These are phyloP conservation scores for Entomortierella lignicola DNA, from an alignment of 192 early-diverging fungal species.

Conservation along the genomic window DNA sequence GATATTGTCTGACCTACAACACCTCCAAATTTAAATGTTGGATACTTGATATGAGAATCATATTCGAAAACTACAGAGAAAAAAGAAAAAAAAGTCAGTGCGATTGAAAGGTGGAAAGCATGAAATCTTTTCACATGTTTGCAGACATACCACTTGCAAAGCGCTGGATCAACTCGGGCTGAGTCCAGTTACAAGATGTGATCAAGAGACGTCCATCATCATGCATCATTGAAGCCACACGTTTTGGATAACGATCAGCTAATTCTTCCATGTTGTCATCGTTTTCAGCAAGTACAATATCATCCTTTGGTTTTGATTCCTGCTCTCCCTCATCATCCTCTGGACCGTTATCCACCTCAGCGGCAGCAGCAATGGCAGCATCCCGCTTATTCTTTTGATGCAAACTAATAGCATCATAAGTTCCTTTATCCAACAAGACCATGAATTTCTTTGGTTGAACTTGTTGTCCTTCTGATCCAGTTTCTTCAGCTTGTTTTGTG, in stretches of 20 bases:
- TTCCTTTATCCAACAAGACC: constrained; percentile 91
- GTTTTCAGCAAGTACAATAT: constrained; percentile 43
- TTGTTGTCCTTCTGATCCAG: background rate
- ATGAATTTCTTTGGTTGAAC: constrained; percentile 55
- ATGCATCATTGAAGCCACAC: constrained; percentile 72
- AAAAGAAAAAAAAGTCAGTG: background rate
- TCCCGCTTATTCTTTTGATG: constrained; percentile 48
- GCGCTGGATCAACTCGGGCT: constrained; percentile 79
- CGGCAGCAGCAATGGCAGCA: constrained; percentile 21
- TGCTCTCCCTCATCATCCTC: background rate
- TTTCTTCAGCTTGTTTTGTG: constrained; percentile 13
- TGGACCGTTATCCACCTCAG: background rate
- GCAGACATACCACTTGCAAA: constrained; percentile 64
- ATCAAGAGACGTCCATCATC: constrained; percentile 82
- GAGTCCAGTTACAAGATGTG: constrained; percentile 96
- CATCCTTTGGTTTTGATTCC: constrained; percentile 1
- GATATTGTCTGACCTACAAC: constrained; percentile 88
- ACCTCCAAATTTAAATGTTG: constrained; percentile 90
- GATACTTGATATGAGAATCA: constrained; percentile 80
- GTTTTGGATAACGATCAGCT: constrained; percentile 60
- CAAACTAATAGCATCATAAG: constrained; percentile 92
- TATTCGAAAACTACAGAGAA: constrained; percentile 65
- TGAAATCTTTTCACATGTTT: background rate
- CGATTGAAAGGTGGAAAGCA: background rate
- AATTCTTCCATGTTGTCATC: constrained; percentile 57